A percentile compares a stretch with the other conserved stretches of the same genome.
These are phyloP conservation scores for Aspergillus panamensis DNA, from an alignment of 495 filamentous ascomycete genomes.

Conservation along the genomic window DNA sequence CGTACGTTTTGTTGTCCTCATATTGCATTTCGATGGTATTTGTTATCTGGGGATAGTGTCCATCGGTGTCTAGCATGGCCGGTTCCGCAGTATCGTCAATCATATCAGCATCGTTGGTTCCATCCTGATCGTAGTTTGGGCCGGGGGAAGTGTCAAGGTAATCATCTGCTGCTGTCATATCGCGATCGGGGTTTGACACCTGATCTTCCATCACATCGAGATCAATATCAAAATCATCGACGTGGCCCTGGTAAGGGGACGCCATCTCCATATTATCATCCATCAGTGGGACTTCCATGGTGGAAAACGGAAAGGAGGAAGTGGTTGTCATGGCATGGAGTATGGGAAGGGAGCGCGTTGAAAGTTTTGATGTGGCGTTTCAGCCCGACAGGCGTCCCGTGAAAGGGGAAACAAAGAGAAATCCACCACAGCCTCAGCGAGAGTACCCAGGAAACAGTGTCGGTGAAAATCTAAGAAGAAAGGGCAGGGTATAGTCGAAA, in stretches of 20 bases:
- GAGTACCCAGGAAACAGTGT: not conserved
- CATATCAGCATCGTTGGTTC: conserved; percentile 47
- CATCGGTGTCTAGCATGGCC: conserved; percentile 39
- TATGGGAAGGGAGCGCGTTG: conserved; percentile 20
- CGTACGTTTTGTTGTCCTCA: conserved; percentile 32
- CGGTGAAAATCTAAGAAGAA: not conserved
- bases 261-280: conserved; percentile 56
- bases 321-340: conserved; percentile 39
- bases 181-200: conserved; percentile 51
- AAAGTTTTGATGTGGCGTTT: conserved; percentile 24
- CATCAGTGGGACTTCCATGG: conserved; percentile 40
- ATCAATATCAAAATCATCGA: conserved; percentile 73
- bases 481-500: not conserved
- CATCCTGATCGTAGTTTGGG: conserved; percentile 31
- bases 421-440: not conserved
- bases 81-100: conserved; percentile 44
- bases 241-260: conserved; percentile 44
- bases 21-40: conserved; percentile 38
- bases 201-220: conserved; percentile 61
- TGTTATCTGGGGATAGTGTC: conserved; percentile 30
- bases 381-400: conserved; percentile 8
- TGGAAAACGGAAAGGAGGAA: conserved; percentile 31
- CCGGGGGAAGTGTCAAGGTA: conserved; percentile 34
- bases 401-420: conserved; percentile 1
- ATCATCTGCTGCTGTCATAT: conserved; percentile 57